These are phyloP conservation scores for Stephania japonica DNA, from an alignment of 164 flowering plant genomes.

Conservation along the genomic window DNA sequence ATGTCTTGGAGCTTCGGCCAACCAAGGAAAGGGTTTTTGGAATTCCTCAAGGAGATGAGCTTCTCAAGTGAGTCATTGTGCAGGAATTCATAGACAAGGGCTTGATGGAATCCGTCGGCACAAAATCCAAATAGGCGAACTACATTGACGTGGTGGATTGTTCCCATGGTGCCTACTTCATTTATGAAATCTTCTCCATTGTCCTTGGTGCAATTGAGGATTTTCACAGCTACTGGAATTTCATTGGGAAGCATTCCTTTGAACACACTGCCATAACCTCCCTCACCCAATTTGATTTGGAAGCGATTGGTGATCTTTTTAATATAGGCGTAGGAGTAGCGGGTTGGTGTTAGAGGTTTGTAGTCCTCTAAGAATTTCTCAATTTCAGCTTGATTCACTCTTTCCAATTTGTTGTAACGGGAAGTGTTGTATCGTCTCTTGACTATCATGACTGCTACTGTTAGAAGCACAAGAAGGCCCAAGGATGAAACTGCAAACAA, in stretches of 20 bases:
- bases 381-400: background rate
- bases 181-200: background rate
- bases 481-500: background rate
- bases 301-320: too few species aligned
- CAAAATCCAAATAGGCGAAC: background rate
- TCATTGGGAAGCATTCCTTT: too few species aligned
- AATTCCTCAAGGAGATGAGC: background rate
- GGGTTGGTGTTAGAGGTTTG: background rate
- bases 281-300: too few species aligned
- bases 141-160: background rate
- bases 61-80: constrained; percentile 4
- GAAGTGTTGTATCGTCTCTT: background rate
- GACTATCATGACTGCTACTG: background rate
- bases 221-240: constrained; percentile 1
- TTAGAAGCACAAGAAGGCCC: background rate
- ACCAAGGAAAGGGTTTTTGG: constrained; percentile 1
- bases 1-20: constrained; percentile 7
- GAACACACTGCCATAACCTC: too few species aligned
- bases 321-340: background rate
- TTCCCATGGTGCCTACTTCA: constrained; percentile 4
- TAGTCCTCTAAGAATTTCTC: background rate
- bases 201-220: background rate
- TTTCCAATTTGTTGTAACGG: background rate
- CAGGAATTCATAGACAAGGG: constrained; percentile 1
- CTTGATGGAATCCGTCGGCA: background rate